phyloP scores from a whole-genome alignment of 768 basidiomycete genomes.

The Dioszegia hungarica region DNA sequence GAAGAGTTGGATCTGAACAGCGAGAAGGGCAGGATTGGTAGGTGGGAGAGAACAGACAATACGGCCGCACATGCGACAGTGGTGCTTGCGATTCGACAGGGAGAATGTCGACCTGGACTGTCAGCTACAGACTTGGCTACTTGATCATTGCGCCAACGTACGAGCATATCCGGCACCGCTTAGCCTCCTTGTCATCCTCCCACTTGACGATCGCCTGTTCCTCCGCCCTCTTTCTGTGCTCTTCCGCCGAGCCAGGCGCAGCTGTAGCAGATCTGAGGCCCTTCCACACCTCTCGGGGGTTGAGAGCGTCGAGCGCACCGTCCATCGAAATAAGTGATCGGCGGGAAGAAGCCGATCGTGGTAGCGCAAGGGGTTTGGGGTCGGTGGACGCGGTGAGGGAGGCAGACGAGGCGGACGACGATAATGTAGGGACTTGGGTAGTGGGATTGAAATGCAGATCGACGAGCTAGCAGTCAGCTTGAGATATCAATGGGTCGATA shows the following conservation, averaged over 20 bases:
- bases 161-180: constrained; percentile 81
- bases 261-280: constrained; percentile 54
- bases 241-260: constrained; percentile 53
- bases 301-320: constrained; percentile 56
- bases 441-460: constrained; percentile 53
- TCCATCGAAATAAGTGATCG: constrained; percentile 34
- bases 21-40: constrained; percentile 52
- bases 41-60: constrained; percentile 85
- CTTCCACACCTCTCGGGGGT: constrained; percentile 66
- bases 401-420: constrained; percentile 10
- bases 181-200: constrained; percentile 74
- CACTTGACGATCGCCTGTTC: constrained; percentile 94
- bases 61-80: constrained; percentile 87
- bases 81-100: constrained; percentile 88
- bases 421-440: constrained; percentile 18
- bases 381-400: constrained; percentile 2
- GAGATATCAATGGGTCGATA: too few species aligned
- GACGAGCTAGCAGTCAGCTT: constrained; percentile 51
- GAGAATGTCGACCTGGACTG: constrained; percentile 63
- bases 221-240: constrained; percentile 66
- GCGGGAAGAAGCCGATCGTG: constrained; percentile 65
- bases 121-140: background rate
- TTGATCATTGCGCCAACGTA: constrained; percentile 50
- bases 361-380: constrained; percentile 14
- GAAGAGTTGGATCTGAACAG: constrained; percentile 53